Evolutionary conservation across 1,139 yeast species (phyloP), one percentile per base, ranked within the genome.

Genomic region (Eremothecium gossypii): DNA sequence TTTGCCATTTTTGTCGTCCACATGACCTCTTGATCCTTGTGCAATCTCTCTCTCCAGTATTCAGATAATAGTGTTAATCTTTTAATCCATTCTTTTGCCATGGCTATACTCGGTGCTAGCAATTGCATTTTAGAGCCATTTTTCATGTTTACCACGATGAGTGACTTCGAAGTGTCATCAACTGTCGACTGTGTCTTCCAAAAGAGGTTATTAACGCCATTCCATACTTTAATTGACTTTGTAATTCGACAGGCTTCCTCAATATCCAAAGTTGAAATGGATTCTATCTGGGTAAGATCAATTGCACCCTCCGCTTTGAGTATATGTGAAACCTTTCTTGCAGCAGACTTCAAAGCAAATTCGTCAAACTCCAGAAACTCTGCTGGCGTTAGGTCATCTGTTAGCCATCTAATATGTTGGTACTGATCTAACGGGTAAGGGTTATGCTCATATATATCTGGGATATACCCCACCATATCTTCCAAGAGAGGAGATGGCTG

Each of bases 71-170:
- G 64, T 0, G 44, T 48, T 27, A 89, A 62, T 35, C 77, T 63
- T 0, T 28, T 23, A 1, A 83, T 68, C 97, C 97, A 89, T 45
- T 72, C 73, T 50, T 79, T 74, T 39, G 94, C 68, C 0, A 74
- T 57, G 0, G 41, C 42, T 13, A 64, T 47, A 47, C 68, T 67
- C 4, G 77, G 76, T 0, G 93, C 87, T 46, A 79, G 76, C 7
- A 85, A 61, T 40, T 71, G 65, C n/a, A 81, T 51, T 1, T 49
- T 49, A 0, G 73, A 55, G 0, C 79, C 81, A 47, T 73, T 70
- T 1, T 54, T 52, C 57, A 81, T 66, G 10, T 43, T 44, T 4
- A 57, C 40, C 12, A 43, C 41, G 4, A 60, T 42, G 8, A 55
- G 40, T 1, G 56, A 53, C 3, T 41, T 41, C 1, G 45, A 41